phyloP scores from a whole-genome alignment of 768 basidiomycete genomes.

The Sarcodon sp. region DNA sequence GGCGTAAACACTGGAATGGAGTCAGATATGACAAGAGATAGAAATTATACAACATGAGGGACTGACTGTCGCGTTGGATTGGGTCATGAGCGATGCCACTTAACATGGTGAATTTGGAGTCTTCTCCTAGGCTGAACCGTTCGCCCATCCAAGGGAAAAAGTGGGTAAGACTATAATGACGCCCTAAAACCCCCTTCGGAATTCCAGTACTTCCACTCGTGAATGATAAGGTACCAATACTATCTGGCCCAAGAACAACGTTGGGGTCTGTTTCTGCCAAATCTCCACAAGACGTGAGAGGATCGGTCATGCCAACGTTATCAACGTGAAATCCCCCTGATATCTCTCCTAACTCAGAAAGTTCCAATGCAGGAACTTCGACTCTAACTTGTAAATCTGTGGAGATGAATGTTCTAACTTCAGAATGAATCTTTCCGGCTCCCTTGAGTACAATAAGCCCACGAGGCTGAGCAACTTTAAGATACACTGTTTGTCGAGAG shows the following conservation, averaged over 20 bases:
- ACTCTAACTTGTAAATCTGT: conserved; percentile 75
- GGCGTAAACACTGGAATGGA: conserved; percentile 82
- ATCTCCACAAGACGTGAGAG: conserved; percentile 38
- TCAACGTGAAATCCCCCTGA: conserved; percentile 41
- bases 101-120: conserved; percentile 93
- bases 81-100: conserved; percentile 99
- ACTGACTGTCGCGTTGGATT: conserved; percentile 95
- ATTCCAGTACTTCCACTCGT: conserved; percentile 97
- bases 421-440: conserved; percentile 68
- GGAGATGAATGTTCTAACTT: conserved; percentile 75
- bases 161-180: conserved; percentile 94
- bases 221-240: conserved; percentile 87
- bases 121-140: conserved; percentile 59
- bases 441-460: conserved; percentile 85
- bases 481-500: conserved; percentile 83
- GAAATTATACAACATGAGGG: background rate
- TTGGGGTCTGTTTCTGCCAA: conserved; percentile 66
- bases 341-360: conserved; percentile 50
- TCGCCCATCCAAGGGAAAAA: conserved; percentile 99
- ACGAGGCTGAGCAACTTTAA: conserved; percentile 85
- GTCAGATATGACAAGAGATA: background rate
- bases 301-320: conserved; percentile 28
- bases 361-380: conserved; percentile 81
- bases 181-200: conserved; percentile 92
- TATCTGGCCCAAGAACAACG: conserved; percentile 87